Evolutionary conservation across 345 rosid species (phyloP), one percentile per base, ranked within the genome.

Genomic region (Lagerstroemia speciosa): DNA sequence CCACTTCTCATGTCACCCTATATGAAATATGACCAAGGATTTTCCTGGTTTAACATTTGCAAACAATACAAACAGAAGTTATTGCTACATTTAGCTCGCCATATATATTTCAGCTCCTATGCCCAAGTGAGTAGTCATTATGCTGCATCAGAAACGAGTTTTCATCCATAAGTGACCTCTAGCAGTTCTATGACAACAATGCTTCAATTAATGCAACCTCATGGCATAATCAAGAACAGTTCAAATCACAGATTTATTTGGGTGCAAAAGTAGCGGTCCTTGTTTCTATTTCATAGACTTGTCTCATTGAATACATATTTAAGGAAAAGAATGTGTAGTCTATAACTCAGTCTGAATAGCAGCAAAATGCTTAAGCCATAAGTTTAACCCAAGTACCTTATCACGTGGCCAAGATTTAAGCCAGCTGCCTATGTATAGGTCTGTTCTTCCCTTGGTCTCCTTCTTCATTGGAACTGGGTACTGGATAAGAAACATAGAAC

Each of bases 391-490:
- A 36, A 24, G 60, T 80, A 90, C 98, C 98, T 93, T 93, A 78
- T 89, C 91, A 29, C 98, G 93, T 46, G 82, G 81, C 66, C 68
- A 89, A 72, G 96, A 86, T 78, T 87, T 90, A 82, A 89, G 71
- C 98, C 97, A 93, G 79, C 88, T 87, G 66, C 85, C 82, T 65
- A 90, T 78, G 67, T 83, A 93, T 58, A 84, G 88, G 84, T 93
- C 97, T 1, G 98, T 93, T 75, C 68, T 83, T 55, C 97, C 98
- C 76, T 85, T 95, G 1, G 98, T 90, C 83, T 90, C 94, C 84
- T 89, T 89, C 62, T 62, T 85, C 89, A 85, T 78, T 29, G 98
- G 97, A 45, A 90, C 30, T 0, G 98, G 98, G 60, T 90, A 87
- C 98, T 93, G 77, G 29, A 45, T 34, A 69, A 71, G 41, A 68